phyloP scores from a whole-genome alignment of 371 early-diverging fungal species.

The Saksenaea oblongispora region DNA sequence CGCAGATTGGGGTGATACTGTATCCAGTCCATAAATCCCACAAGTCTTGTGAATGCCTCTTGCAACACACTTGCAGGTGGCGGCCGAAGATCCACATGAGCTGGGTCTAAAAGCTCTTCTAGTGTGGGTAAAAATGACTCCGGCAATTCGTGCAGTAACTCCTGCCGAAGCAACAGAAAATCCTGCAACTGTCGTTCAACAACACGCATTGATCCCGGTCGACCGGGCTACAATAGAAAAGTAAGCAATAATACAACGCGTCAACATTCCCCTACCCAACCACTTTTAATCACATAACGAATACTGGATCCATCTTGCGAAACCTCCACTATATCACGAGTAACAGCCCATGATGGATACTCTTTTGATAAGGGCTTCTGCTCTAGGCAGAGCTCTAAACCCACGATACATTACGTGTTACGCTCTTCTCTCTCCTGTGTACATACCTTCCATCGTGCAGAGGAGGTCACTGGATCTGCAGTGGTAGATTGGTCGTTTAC shows the following conservation, averaged over 20 bases:
- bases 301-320: constrained; percentile 26
- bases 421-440: background rate
- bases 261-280: constrained; percentile 22
- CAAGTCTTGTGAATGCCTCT: constrained; percentile 27
- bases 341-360: constrained; percentile 26
- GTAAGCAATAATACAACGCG: background rate
- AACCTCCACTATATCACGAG: constrained; percentile 30
- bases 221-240: constrained; percentile 20
- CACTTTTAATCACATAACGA: constrained; percentile 43
- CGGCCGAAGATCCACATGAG: constrained; percentile 36
- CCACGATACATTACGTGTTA: background rate
- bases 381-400: background rate
- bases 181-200: constrained; percentile 49
- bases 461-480: constrained; percentile 31
- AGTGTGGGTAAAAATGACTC: constrained; percentile 57
- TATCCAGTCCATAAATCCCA: constrained; percentile 51
- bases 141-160: constrained; percentile 45
- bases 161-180: constrained; percentile 44
- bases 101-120: constrained; percentile 35
- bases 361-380: background rate
- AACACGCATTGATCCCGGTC: constrained; percentile 30
- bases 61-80: constrained; percentile 43
- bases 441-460: constrained; percentile 40
- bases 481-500: constrained; percentile 40
- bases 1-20: constrained; percentile 47